Base-by-base conservation (phyloP, 2,329 filamentous ascomycete species). In the Herpotrichia juniperi region DNA sequence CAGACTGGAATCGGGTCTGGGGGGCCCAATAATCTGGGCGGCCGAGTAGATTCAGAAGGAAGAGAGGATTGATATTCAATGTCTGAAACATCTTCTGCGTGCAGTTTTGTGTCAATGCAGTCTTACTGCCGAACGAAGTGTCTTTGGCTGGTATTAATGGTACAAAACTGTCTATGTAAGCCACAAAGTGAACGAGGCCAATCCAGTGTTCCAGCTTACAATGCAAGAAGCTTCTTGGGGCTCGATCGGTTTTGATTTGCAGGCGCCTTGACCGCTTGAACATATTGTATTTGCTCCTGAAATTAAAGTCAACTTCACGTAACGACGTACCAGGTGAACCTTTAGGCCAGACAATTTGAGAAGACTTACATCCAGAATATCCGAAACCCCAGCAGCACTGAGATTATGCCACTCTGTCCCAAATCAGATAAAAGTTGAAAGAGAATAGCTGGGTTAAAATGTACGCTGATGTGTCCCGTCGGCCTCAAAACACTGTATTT, bases 21-120 rank as follows among this genome's bases (percentile, higher is more conserved):
- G 53, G 45, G 17, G 34, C 53, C 54, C 54, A 59, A 26, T 54
- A 57, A 44, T 57, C 56, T 7, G 53, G 53, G 31, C 53, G 53
- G 14, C 53, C 56, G 4, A 58, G 32, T 11, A 56, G 16, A 19
- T 58, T 56, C 12, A 34, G 42, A 16, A 56, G 25, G 28, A 56
- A 58, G 11, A 19, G 30, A 19, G 50, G 45, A 32, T 49, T 51
- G 7, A 58, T 28, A 4, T 43, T n/a, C 7, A 56, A 42, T 1
- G 31, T 28, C 17, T 22, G 19, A 31, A 58, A 58, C 3, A 58
- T 17, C 9, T 47, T 14, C 8, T 34, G 19, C 12, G 50, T 53
- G 16, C 56, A 48, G 10, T 35, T 9, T 24, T 46, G 9, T 1
- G 47, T 49, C 45, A 51, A 44, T 24, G 48, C 11, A 12, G 46